These are phyloP conservation scores for Liquidambar formosana DNA, from an alignment of 164 flowering plant genomes.

Conservation along the genomic window DNA sequence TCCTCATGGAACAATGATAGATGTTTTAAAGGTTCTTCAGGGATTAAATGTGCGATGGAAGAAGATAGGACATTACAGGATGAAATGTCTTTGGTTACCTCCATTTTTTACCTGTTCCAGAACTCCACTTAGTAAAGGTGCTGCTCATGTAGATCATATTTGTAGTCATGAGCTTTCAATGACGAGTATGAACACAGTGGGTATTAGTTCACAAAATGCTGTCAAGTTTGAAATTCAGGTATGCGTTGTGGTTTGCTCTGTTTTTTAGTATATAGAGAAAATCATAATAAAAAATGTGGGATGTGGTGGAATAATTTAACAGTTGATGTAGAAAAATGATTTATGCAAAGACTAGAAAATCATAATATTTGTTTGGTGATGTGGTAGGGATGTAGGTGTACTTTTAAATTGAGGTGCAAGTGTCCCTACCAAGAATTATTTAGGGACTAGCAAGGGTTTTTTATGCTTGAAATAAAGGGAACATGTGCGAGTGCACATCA, in stretches of 20 bases:
- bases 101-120: slow-evolving; percentile 8
- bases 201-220: slow-evolving; percentile 11
- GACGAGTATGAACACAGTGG: neutral
- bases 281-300: neutral
- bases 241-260: neutral
- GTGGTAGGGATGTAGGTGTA: no score
- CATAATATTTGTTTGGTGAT: no score
- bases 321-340: no score
- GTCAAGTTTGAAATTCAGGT: slow-evolving; percentile 47
- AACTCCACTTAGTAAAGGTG: neutral
- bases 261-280: neutral
- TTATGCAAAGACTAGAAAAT: no score
- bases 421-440: no score
- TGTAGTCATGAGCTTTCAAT: slow-evolving; percentile 4
- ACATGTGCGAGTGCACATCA: no score
- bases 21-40: slow-evolving; percentile 24
- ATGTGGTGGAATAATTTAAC: no score
- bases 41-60: slow-evolving; percentile 35
- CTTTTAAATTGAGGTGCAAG: no score
- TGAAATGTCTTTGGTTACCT: slow-evolving; percentile 32
- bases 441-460: no score
- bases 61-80: slow-evolving; percentile 28
- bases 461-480: no score
- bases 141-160: neutral
- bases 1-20: slow-evolving; percentile 29